Percentiles rank a stretch among this genome's conserved stretches.
Evolutionary conservation across 2,329 filamentous ascomycete species (phyloP).

Genomic region (Fusarium lateritium): DNA sequence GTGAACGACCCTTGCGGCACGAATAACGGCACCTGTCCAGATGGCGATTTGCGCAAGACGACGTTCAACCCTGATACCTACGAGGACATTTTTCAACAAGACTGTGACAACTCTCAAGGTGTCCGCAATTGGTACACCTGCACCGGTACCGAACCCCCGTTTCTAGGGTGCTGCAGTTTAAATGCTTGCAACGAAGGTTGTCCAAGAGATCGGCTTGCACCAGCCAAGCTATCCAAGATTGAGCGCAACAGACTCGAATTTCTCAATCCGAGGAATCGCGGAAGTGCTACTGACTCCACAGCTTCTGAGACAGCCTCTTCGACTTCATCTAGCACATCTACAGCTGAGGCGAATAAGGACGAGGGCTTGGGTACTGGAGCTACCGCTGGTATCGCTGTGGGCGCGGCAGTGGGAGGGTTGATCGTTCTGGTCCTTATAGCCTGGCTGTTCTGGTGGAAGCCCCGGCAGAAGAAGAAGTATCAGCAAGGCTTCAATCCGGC

Average conservation of each 20-base stretch:
- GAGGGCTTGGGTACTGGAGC: constrained; percentile 41
- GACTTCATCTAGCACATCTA: constrained; percentile 19
- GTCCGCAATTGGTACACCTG: constrained; percentile 56
- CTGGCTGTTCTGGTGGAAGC: constrained; percentile 46
- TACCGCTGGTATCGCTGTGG: constrained; percentile 43
- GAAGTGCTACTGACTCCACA: constrained; percentile 9
- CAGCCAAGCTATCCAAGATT: constrained; percentile 30
- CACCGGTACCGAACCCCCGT: constrained; percentile 51
- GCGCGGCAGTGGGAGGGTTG: constrained; percentile 31
- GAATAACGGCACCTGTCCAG: constrained; percentile 53
- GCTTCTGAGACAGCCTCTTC: constrained; percentile 19
- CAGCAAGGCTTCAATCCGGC: background rate
- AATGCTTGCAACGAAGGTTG: constrained; percentile 44
- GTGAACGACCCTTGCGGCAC: constrained; percentile 53
- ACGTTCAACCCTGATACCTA: constrained; percentile 53
- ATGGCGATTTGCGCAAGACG: constrained; percentile 46
- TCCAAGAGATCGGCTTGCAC: constrained; percentile 25
- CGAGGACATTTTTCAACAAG: constrained; percentile 51
- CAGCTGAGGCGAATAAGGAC: background rate
- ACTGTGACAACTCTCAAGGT: constrained; percentile 48
- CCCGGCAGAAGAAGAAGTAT: constrained; percentile 39
- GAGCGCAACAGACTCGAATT: constrained; percentile 35
- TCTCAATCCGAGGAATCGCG: constrained; percentile 25
- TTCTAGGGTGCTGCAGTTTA: constrained; percentile 57
- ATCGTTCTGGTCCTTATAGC: constrained; percentile 29